Evolutionary conservation across 176 grass and related monocot genomes (phyloP), one percentile per base, ranked within the genome.

Genomic region (Eragrostis nindensis): DNA sequence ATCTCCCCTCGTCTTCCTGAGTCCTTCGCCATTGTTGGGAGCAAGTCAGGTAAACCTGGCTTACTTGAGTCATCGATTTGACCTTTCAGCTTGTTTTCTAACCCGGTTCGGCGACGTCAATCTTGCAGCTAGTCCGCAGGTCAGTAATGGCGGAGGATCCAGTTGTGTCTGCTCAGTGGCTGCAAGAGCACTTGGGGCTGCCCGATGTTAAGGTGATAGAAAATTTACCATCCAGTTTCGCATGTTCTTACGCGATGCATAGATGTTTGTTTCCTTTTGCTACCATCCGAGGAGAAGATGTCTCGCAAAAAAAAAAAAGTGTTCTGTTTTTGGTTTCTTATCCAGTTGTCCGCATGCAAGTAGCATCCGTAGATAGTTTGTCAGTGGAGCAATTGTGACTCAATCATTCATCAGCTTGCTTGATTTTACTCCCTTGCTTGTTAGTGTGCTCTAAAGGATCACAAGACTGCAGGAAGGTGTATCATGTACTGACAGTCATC

Each of bases 101-200:
- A 87, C 76, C 76, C 52, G 63, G 42, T 68, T 78, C 53, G 63
- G 66, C 24, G 66, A 68, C 57, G 54, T 77, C 45, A 27, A 38
- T 70, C 70, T 87, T 49, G 11, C 47, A 16, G 44, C 52, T 75
- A 24, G 84, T 21, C 17, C 7, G 67, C 18, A 10, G 79, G n/a
- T 62, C 45, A 3, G 60, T 46, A 66, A 98, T 94, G 95, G 86
- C 85, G 42, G 66, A 81, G 74, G 53, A 94, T 75, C 78, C 92
- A 9, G 70, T 91, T 71, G 90, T 98, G 52, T 93, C 90, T 64
- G 78, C 83, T n/a, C 76, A 78, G 73, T 94, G 92, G 95, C 87
- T 98, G 53, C 86, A 93, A 19, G 68, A 82, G 56, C 91, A 93
- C 60, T 50, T 98, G 9, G 61, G 79, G 47, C 61, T 81, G 78